phyloP scores from a whole-genome alignment of 108 stramenopile genomes.

The Schizochytrium sp. region DNA sequence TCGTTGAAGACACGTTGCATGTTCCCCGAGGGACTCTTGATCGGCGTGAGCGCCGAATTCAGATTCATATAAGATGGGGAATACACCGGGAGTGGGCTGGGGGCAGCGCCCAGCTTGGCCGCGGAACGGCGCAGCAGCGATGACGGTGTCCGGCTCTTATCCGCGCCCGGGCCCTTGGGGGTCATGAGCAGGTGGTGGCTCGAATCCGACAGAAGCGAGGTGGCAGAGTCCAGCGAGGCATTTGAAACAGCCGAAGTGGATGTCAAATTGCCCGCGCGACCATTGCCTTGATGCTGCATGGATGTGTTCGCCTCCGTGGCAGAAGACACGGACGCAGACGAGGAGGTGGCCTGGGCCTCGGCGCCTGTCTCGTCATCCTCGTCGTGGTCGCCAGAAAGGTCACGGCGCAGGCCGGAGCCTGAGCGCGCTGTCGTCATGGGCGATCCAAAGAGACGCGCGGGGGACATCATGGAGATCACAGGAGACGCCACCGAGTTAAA shows the following conservation, averaged over 20 bases:
- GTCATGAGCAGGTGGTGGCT: neutral
- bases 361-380: neutral
- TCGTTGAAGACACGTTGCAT: neutral
- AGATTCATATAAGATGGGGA: neutral
- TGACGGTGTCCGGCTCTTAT: neutral
- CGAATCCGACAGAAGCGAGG: neutral
- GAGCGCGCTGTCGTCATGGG: neutral
- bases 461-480: neutral
- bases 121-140: neutral
- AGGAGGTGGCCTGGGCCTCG: neutral
- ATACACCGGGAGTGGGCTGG: neutral
- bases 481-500: neutral
- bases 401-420: neutral
- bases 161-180: neutral
- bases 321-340: neutral
- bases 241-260: neutral
- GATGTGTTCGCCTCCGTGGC: no score
- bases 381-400: neutral
- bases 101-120: neutral
- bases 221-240: neutral
- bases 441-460: neutral
- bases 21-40: neutral
- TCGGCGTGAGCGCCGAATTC: neutral
- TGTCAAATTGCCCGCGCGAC: neutral
- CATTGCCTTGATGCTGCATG: no score